Conservation (phyloP, 306 rosid species). For the Gastrolobium villosum region DNA sequence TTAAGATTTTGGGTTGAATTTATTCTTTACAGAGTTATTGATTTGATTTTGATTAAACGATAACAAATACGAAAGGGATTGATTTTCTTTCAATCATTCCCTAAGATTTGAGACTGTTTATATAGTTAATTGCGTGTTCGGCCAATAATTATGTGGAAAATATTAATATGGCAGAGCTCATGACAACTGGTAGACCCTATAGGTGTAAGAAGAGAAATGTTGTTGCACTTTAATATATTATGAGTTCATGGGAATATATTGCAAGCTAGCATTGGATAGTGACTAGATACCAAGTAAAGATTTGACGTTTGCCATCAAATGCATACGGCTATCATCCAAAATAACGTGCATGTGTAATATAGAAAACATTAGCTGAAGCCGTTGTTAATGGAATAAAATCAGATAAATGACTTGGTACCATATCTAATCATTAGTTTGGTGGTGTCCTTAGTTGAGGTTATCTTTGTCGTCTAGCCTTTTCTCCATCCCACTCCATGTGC, state of each 20-base stretch:
- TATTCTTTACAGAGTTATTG: no score
- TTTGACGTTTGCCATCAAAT: slow-evolving; percentile 54
- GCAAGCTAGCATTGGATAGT: slow-evolving; percentile 54
- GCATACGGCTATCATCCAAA: slow-evolving; percentile 47
- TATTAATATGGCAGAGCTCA: neutral
- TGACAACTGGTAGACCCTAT: slow-evolving; percentile 45
- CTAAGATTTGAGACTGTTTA: slow-evolving; percentile 12
- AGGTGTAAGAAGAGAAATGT: slow-evolving; percentile 18
- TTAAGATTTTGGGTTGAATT: no score
- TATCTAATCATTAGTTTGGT: slow-evolving; percentile 78
- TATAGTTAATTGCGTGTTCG: slow-evolving; percentile 6
- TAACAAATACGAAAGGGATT: neutral
- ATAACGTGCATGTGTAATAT: slow-evolving; percentile 31
- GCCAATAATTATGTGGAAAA: slow-evolving; percentile 30
- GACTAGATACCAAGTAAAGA: slow-evolving; percentile 62
- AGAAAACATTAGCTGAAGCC: slow-evolving; percentile 43
- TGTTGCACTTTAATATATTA: slow-evolving; percentile 31
- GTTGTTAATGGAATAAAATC: slow-evolving; percentile 53
- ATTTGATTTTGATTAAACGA: no score
- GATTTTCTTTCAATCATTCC: slow-evolving; percentile 17
- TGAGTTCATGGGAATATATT: slow-evolving; percentile 55
- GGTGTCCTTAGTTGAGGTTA: slow-evolving; percentile 59
- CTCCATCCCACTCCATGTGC: slow-evolving; percentile 73
- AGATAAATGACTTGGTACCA: slow-evolving; percentile 57
- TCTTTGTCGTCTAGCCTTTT: slow-evolving; percentile 38